Evolutionary conservation across 352 stramenopile species (phyloP).

Genomic region (Hyphochytrium catenoides): DNA sequence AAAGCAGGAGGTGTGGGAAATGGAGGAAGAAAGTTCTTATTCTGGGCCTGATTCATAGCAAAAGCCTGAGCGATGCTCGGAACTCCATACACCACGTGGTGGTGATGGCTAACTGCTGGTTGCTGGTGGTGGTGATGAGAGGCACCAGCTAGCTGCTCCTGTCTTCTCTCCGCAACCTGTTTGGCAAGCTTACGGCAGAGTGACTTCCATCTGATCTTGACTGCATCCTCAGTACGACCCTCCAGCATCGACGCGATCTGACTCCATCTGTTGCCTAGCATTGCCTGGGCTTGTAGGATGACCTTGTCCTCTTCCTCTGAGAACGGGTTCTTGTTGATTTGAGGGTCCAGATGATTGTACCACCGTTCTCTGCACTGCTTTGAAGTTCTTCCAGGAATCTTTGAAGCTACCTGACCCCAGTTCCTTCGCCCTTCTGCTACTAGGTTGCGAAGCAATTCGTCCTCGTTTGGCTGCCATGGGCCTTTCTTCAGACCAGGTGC

Average conservation of each 20-base stretch:
- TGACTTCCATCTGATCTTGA: slow-evolving; percentile 79
- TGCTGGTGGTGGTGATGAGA: too few relatives aligned
- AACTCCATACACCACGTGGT: too few relatives aligned
- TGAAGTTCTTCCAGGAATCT: slow-evolving; percentile 52
- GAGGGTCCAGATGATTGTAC: slow-evolving; percentile 65
- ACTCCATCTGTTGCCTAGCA: slow-evolving; percentile 65
- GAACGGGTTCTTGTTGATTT: slow-evolving; percentile 63
- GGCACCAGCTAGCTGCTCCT: too few relatives aligned
- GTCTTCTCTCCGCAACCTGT: too few relatives aligned
- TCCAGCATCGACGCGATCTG: slow-evolving; percentile 62
- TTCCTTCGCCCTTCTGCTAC: slow-evolving; percentile 62
- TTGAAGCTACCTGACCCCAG: slow-evolving; percentile 55
- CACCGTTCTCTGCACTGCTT: slow-evolving; percentile 72
- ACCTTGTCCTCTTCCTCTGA: slow-evolving; percentile 61
- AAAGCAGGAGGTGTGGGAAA: too few relatives aligned
- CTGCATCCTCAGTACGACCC: slow-evolving; percentile 58
- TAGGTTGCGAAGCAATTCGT: slow-evolving; percentile 38
- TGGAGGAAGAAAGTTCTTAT: too few relatives aligned
- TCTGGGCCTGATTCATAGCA: too few relatives aligned
- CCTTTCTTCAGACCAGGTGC: slow-evolving; percentile 61
- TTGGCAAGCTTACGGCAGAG: slow-evolving; percentile 22
- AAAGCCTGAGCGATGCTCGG: too few relatives aligned
- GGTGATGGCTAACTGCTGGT: too few relatives aligned
- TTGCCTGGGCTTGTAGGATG: slow-evolving; percentile 51
- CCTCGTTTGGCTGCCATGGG: slow-evolving; percentile 66